Conservation (phyloP, 2,329 filamentous ascomycete genomes). For the Cercospora berteroae region DNA sequence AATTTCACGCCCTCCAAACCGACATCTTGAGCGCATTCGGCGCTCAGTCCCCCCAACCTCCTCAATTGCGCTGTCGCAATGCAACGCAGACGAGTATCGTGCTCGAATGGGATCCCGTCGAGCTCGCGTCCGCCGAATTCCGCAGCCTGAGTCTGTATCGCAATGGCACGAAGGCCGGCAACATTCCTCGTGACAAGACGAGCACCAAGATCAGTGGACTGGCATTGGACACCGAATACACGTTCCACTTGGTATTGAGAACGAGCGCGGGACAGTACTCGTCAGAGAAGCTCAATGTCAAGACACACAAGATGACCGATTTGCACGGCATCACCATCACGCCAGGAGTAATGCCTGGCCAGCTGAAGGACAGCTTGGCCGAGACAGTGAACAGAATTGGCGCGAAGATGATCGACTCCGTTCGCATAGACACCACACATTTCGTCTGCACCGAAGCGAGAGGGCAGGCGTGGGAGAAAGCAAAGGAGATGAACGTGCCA, state of each 20-base stretch:
- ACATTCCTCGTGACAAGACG: slow-evolving; percentile 86
- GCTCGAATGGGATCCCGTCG: slow-evolving; percentile 94
- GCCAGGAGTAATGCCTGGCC: slow-evolving; percentile 75
- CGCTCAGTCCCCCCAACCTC: slow-evolving; percentile 69
- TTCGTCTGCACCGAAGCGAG: slow-evolving; percentile 95
- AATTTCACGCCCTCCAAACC: slow-evolving; percentile 82
- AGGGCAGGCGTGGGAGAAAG: slow-evolving; percentile 90
- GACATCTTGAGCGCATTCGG: slow-evolving; percentile 87
- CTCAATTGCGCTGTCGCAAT: slow-evolving; percentile 86
- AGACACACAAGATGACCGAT: slow-evolving; percentile 98
- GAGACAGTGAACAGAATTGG: slow-evolving; percentile 83
- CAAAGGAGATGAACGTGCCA: slow-evolving; percentile 95
- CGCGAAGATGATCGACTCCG: slow-evolving; percentile 82
- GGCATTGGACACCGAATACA: slow-evolving; percentile 94
- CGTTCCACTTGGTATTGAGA: slow-evolving; percentile 85
- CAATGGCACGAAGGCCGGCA: slow-evolving; percentile 94
- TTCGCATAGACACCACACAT: slow-evolving; percentile 96
- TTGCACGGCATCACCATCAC: slow-evolving; percentile 93
- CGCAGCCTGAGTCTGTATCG: slow-evolving; percentile 87
- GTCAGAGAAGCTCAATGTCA: slow-evolving; percentile 78
- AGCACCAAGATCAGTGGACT: slow-evolving; percentile 96
- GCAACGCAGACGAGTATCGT: slow-evolving; percentile 98
- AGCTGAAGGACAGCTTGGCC: slow-evolving; percentile 69
- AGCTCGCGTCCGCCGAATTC: slow-evolving; percentile 87
- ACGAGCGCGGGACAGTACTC: slow-evolving; percentile 85